Percentiles rank a stretch among this genome's conserved stretches.
Conservation (phyloP, 148 eudicot species). For the Arctostaphylos glauca region DNA sequence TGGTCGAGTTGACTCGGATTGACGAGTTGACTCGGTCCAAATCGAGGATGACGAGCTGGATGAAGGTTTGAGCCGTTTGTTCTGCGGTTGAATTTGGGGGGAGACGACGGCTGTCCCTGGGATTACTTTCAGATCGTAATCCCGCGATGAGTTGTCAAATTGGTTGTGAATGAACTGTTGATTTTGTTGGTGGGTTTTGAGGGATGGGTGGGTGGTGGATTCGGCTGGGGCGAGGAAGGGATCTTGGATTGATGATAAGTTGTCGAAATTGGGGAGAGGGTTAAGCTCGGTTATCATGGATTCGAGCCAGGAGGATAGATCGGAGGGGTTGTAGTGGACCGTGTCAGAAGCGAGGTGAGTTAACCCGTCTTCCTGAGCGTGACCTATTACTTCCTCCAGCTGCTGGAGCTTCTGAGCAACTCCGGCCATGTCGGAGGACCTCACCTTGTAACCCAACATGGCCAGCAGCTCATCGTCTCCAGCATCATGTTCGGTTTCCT, state of each 20-base stretch:
- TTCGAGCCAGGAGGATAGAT: conserved; percentile 58
- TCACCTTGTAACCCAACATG: conserved; percentile 71
- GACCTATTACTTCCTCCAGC: conserved; percentile 51
- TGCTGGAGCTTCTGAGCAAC: conserved; percentile 68
- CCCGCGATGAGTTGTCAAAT: conserved; percentile 8
- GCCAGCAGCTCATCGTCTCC: conserved; percentile 69
- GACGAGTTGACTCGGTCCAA: not conserved
- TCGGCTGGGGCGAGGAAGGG: conserved; percentile 9
- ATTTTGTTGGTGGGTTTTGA: too few relatives aligned
- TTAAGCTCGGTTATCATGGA: conserved; percentile 58
- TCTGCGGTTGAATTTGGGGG: not conserved
- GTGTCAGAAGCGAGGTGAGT: conserved; percentile 46
- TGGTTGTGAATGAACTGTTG: not conserved
- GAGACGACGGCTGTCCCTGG: conserved; percentile 54
- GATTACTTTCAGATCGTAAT: conserved; percentile 63
- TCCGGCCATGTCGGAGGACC: conserved; percentile 62
- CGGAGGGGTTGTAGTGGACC: conserved; percentile 66
- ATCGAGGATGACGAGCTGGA: too few relatives aligned
- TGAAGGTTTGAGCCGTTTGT: not conserved
- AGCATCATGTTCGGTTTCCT: conserved; percentile 31
- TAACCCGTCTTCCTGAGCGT: conserved; percentile 37
- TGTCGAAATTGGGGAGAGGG: conserved; percentile 22
- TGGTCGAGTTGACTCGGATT: not conserved
- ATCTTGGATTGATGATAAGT: not conserved
- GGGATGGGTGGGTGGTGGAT: conserved; percentile 7